Conservation (phyloP, 805 yeast species). For the Lachancea sp. region DNA sequence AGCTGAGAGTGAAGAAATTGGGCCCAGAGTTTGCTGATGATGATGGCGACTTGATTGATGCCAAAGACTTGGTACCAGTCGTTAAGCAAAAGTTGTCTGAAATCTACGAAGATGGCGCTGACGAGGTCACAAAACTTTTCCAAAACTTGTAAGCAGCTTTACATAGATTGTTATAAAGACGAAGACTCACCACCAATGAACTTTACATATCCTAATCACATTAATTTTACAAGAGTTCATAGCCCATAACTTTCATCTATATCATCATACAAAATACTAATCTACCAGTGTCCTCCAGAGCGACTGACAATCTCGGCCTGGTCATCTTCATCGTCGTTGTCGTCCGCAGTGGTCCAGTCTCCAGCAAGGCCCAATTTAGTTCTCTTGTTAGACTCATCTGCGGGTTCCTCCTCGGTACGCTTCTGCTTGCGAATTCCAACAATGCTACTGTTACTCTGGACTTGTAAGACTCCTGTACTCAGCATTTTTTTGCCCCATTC, state of each 20-base stretch:
- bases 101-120: slow-evolving; percentile 47
- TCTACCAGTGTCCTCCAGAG: slow-evolving; percentile 32
- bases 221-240: not conserved
- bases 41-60: slow-evolving; percentile 73
- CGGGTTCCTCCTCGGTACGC: not conserved
- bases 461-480: slow-evolving; percentile 42
- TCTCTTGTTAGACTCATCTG: slow-evolving; percentile 15
- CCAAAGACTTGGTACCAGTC: slow-evolving; percentile 51
- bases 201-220: not conserved
- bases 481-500: slow-evolving; percentile 78
- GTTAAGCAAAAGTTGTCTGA: slow-evolving; percentile 49
- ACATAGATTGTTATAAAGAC: not conserved
- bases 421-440: slow-evolving; percentile 14
- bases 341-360: slow-evolving; percentile 24
- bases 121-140: slow-evolving; percentile 58
- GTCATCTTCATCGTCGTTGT: slow-evolving; percentile 13
- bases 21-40: slow-evolving; percentile 85
- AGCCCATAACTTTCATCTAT: not conserved
- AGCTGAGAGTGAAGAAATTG: slow-evolving; percentile 76
- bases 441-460: slow-evolving; percentile 18
- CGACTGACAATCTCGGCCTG: slow-evolving; percentile 9
- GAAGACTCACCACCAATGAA: not conserved
- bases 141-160: slow-evolving; percentile 40
- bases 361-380: slow-evolving; percentile 32
- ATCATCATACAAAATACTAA: not conserved